Evolutionary conservation across 352 stramenopile species (phyloP), one percentile per base, ranked within the genome.

Genomic region (Pilasporangium apinafurcum): DNA sequence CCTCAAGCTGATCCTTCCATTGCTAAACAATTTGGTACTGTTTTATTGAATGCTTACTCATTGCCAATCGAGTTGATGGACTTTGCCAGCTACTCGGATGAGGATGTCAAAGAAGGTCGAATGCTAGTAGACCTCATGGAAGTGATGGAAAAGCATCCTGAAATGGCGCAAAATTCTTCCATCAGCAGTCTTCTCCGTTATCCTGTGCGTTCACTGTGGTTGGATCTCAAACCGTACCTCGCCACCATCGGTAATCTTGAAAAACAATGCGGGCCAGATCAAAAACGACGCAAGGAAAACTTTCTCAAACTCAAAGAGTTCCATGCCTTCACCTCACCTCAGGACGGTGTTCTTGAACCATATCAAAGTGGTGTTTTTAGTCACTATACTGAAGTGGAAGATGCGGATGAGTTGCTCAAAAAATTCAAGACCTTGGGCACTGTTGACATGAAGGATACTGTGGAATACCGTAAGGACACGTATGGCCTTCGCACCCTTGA

Each of bases 271-370:
- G 39, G 47, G 21, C 3, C 45, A 8, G 44, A 60, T 3, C 29
- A 65, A 27, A 41, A 47, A 27, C 53, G 49, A 9, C 57, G 57
- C 32, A 63, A 56, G 38, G 39, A 29, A 37, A 63, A 69, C 56
- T 68, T 67, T 26, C 40, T 55, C 20, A 61, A 46, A 38, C 39
- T 76, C 29, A 48, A 58, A 13, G 53, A 52, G 13, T 65, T 53
- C 5, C 60, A 79, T 14, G 73, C 64, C 39, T 79, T 82, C 38
- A 61, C 60, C 13, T 79, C 69, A 7, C 55, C 65, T 0, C 24
- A 54, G 7, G 66, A 83, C 41, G 61, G 37, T 0, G 40, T 59
- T 1, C 40, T 60, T 20, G 51, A 49, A 16, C 68, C 65, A 4
- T 82, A 63, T 56, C 65, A 80, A 37, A 39, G 28, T 1, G 67